Conservation (phyloP, 2,329 filamentous ascomycete species). For the Pseudogymnoascus sp. region DNA sequence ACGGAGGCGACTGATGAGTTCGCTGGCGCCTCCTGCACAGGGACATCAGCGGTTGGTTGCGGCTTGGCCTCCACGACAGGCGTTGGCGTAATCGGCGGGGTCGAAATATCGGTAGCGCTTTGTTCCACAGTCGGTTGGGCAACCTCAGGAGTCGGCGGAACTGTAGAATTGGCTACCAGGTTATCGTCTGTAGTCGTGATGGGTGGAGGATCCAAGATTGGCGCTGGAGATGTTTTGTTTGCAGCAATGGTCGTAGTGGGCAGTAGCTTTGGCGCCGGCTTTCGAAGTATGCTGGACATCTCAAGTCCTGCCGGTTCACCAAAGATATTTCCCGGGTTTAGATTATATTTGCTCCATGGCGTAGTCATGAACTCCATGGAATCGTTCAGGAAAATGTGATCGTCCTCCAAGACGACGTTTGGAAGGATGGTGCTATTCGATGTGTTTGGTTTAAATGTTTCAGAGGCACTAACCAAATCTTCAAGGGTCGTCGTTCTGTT, state of each 20-base stretch:
- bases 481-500: slow-evolving; percentile 30
- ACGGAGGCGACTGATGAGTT: neutral
- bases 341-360: slow-evolving; percentile 14
- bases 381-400: slow-evolving; percentile 12
- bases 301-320: neutral
- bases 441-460: slow-evolving; percentile 11
- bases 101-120: neutral
- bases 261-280: neutral
- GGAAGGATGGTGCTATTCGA: neutral
- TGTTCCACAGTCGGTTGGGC: neutral
- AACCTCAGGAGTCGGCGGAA: neutral
- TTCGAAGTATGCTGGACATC: neutral
- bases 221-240: neutral
- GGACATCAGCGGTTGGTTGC: neutral
- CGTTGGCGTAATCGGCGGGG: neutral
- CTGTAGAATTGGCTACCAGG: neutral
- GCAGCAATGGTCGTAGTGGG: neutral
- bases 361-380: slow-evolving; percentile 14
- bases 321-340: neutral
- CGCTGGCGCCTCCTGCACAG: neutral
- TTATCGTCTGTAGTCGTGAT: neutral
- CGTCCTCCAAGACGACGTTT: neutral
- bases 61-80: slow-evolving; percentile 6
- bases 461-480: slow-evolving; percentile 24
- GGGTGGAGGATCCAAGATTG: neutral